phyloP scores from a whole-genome alignment of 2,329 filamentous ascomycete species.

The Alternaria sp. region DNA sequence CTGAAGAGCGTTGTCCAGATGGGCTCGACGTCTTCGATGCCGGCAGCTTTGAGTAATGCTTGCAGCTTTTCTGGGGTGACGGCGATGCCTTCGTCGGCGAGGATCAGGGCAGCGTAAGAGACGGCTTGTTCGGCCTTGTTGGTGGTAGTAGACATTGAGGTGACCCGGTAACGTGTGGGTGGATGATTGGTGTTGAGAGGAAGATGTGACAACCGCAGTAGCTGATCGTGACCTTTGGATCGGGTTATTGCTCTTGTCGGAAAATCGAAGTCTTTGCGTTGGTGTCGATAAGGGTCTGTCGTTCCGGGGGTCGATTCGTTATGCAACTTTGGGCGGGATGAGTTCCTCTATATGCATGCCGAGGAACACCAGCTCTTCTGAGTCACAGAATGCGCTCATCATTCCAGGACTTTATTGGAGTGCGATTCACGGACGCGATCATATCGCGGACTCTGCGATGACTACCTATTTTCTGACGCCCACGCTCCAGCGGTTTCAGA shows the following conservation, averaged over 20 bases:
- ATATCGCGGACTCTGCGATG: background rate
- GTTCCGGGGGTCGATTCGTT: too few species aligned
- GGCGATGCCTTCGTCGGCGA: slow-evolving; percentile 94
- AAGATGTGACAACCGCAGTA: background rate
- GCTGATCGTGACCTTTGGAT: background rate
- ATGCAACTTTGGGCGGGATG: background rate
- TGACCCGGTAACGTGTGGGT: background rate
- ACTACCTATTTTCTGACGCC: too few species aligned
- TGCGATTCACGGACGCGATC: background rate
- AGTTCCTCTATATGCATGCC: background rate
- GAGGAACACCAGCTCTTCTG: background rate
- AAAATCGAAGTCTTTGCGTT: too few species aligned
- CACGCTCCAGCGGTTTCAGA: background rate
- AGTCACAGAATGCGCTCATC: background rate
- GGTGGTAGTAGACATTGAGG: slow-evolving; percentile 9
- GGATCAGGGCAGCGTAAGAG: slow-evolving; percentile 98
- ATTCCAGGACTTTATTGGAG: too few species aligned
- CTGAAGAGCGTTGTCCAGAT: slow-evolving; percentile 98
- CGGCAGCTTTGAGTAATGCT: slow-evolving; percentile 86
- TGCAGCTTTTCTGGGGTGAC: slow-evolving; percentile 98
- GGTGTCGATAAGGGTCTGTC: background rate
- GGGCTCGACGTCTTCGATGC: slow-evolving; percentile 86
- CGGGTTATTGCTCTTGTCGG: background rate
- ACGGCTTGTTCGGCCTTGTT: slow-evolving; percentile 63
- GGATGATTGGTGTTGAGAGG: background rate